A percentile compares a stretch with the other conserved stretches of the same genome.
phyloP scores from a whole-genome alignment of 2,329 filamentous ascomycete species.

The Pseudogymnoascus verrucosus region DNA sequence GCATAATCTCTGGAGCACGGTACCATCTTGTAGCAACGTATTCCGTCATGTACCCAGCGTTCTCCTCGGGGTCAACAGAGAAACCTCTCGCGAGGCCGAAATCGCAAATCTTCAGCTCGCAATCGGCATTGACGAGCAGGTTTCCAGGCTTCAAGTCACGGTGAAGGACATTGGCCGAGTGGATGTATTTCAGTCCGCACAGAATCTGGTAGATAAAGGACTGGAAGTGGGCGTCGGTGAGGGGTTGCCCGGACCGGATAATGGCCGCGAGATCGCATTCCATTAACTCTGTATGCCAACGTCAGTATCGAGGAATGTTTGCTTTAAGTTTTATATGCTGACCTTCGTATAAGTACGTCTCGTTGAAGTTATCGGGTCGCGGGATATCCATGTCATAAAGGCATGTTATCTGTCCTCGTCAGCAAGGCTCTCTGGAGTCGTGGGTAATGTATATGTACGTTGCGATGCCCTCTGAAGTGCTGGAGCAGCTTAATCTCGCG shows the following conservation, averaged over 20 bases:
- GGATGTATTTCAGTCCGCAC: conserved; percentile 97
- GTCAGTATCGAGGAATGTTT: conserved; percentile 16
- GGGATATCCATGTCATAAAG: conserved; percentile 99
- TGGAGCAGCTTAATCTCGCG: conserved; percentile 98
- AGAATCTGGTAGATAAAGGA: conserved; percentile 99
- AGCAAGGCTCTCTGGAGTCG: conserved; percentile 24
- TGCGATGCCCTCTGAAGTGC: conserved; percentile 88
- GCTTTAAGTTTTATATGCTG: conserved; percentile 13
- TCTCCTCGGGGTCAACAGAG: conserved; percentile 94
- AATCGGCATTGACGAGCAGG: conserved; percentile 95
- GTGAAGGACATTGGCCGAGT: conserved; percentile 95
- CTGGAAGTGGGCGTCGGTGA: conserved; percentile 98
- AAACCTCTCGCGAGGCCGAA: conserved; percentile 95
- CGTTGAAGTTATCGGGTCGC: conserved; percentile 94
- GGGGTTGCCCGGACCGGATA: conserved; percentile 90
- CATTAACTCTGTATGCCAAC: conserved; percentile 70
- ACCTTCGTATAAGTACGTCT: conserved; percentile 99
- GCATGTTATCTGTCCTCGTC: conserved; percentile 74
- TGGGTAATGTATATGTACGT: conserved; percentile 47
- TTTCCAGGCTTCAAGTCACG: conserved; percentile 97
- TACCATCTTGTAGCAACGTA: conserved; percentile 99
- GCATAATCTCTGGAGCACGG: conserved; percentile 96
- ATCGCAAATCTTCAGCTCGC: conserved; percentile 98
- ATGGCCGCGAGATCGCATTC: conserved; percentile 97
- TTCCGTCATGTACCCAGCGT: conserved; percentile 99